These are phyloP conservation scores for Saturnispora saitoi DNA, from an alignment of 805 yeast species.

Conservation along the genomic window DNA sequence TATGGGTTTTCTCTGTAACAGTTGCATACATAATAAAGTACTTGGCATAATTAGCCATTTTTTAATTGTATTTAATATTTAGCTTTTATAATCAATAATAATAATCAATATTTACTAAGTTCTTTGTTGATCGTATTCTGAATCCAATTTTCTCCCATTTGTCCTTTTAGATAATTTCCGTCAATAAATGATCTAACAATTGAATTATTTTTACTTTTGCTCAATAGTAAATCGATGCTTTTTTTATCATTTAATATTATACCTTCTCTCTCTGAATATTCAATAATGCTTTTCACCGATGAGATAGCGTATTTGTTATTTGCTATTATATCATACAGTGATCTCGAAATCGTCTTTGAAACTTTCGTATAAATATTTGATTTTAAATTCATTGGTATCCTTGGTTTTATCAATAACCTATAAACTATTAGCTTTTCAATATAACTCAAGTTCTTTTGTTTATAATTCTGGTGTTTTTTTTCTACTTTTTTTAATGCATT, in stretches of 20 bases:
- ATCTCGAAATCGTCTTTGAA: constrained; percentile 55
- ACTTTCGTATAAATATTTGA: constrained; percentile 41
- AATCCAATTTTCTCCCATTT: constrained; percentile 2
- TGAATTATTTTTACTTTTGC: background rate
- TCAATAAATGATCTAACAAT: constrained; percentile 7
- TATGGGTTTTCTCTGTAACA: background rate
- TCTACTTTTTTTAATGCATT: background rate
- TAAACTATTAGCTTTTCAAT: constrained; percentile 53
- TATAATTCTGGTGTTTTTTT: background rate
- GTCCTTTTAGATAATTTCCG: constrained; percentile 3
- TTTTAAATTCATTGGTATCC: constrained; percentile 30
- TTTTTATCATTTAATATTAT: constrained; percentile 10
- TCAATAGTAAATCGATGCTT: constrained; percentile 8
- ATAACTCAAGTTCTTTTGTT: constrained; percentile 6
- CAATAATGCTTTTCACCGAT: constrained; percentile 24
- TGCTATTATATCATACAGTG: constrained; percentile 35
- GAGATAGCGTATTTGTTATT: constrained; percentile 13
- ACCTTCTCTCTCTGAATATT: constrained; percentile 24
- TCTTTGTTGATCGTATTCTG: constrained; percentile 1
- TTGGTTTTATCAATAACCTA: constrained; percentile 42
- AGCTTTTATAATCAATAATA: background rate
- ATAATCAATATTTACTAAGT: background rate
- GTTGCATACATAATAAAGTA: background rate
- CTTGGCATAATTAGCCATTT: background rate
- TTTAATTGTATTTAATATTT: background rate